phyloP scores from a whole-genome alignment of 78 protist genomes.

The Acrasis kona region DNA sequence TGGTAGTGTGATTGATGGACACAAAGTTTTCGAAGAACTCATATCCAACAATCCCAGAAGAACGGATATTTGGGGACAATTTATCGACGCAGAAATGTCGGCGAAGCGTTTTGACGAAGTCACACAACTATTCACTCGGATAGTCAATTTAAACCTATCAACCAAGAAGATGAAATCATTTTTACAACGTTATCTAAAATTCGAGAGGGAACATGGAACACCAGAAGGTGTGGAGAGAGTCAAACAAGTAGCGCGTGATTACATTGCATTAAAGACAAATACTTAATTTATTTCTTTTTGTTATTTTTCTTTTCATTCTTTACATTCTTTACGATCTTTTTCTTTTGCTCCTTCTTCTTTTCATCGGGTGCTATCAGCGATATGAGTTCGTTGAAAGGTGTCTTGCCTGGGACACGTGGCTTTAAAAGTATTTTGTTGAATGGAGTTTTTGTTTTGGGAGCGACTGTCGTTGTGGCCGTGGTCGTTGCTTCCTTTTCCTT shows the following conservation, averaged over 20 bases:
- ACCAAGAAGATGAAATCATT: conserved; percentile 77
- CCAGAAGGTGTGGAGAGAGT: conserved; percentile 28
- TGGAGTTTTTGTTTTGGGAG: too few relatives aligned
- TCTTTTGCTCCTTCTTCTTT: too few relatives aligned
- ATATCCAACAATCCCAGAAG: conserved; percentile 71
- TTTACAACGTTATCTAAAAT: conserved; percentile 65
- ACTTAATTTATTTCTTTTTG: too few relatives aligned
- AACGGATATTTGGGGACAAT: conserved; percentile 88
- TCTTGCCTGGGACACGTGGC: too few relatives aligned
- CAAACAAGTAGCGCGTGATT: conserved; percentile 42
- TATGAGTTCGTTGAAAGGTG: too few relatives aligned
- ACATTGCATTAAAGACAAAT: conserved; percentile 31
- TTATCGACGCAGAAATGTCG: conserved; percentile 74
- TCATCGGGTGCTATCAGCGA: too few relatives aligned
- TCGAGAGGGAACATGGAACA: conserved; percentile 58
- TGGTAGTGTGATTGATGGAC: conserved; percentile 84
- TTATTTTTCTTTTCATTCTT: too few relatives aligned
- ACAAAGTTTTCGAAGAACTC: conserved; percentile 72
- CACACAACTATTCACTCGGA: conserved; percentile 67
- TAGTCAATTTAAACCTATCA: conserved; percentile 39
- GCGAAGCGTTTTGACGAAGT: not conserved
- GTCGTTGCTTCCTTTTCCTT: too few relatives aligned
- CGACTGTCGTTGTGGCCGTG: too few relatives aligned
- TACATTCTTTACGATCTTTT: too few relatives aligned
- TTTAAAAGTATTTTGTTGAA: too few relatives aligned